Evolutionary conservation across 208 protist species (phyloP).

Genomic region (Acanthamoeba royreba): DNA sequence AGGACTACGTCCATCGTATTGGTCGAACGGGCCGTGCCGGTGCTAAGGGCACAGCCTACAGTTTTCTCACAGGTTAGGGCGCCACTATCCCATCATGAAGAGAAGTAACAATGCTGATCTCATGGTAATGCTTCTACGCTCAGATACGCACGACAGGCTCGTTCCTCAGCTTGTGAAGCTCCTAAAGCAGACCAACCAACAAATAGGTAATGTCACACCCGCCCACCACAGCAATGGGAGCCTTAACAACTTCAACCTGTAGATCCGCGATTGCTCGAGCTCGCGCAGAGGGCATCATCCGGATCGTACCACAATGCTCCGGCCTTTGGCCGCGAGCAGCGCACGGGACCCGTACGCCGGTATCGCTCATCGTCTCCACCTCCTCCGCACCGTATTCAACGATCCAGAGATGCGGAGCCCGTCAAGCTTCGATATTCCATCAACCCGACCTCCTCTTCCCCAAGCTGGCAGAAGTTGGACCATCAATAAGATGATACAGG

Average conservation of each 20-base stretch:
- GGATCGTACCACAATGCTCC: neutral
- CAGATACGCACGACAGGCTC: slow-evolving; percentile 9
- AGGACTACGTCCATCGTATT: slow-evolving; percentile 97
- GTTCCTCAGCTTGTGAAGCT: slow-evolving; percentile 1
- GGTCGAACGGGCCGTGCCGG: slow-evolving; percentile 87
- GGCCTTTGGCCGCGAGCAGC: neutral
- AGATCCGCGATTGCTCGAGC: neutral
- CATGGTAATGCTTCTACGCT: too few relatives aligned
- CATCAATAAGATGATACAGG: too few relatives aligned
- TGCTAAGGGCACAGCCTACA: slow-evolving; percentile 71
- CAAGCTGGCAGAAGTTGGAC: neutral
- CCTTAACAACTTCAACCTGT: neutral
- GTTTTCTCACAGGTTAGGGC: slow-evolving; percentile 66
- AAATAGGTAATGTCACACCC: neutral
- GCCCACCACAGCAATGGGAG: neutral
- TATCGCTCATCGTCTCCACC: too few relatives aligned
- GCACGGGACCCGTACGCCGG: too few relatives aligned
- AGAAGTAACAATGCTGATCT: too few relatives aligned
- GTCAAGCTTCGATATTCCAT: too few relatives aligned
- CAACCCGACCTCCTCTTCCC: too few relatives aligned
- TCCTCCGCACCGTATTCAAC: too few relatives aligned
- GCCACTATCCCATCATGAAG: neutral
- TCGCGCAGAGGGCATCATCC: neutral
- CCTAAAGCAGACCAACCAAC: neutral
- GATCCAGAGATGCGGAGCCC: too few relatives aligned